Evolutionary conservation across 108 stramenopile species (phyloP).

Genomic region (Fragilaria radians): DNA sequence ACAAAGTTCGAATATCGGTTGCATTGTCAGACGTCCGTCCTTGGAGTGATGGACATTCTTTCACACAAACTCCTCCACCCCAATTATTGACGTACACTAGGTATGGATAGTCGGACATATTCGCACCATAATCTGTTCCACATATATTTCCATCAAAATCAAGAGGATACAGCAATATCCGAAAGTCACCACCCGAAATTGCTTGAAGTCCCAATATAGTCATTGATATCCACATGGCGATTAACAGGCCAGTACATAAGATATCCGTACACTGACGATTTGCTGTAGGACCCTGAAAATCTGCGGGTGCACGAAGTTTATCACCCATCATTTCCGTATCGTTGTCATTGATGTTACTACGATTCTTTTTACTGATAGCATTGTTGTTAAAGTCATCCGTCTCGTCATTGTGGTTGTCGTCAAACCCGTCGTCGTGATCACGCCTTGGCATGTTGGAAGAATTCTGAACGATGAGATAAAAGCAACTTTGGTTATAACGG

Average conservation of each 20-base stretch:
- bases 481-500: no score
- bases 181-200: slow-evolving; percentile 49
- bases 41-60: slow-evolving; percentile 28
- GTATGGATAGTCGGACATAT: slow-evolving; percentile 62
- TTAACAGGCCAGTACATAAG: slow-evolving; percentile 35
- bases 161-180: slow-evolving; percentile 55
- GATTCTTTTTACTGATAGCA: no score
- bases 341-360: slow-evolving; percentile 13
- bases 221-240: slow-evolving; percentile 54
- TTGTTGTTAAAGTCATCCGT: no score
- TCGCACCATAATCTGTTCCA: slow-evolving; percentile 44
- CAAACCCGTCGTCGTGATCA: no score
- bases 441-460: no score
- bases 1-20: slow-evolving; percentile 45
- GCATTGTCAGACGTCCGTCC: slow-evolving; percentile 21
- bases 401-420: no score
- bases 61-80: slow-evolving; percentile 71
- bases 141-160: slow-evolving; percentile 79
- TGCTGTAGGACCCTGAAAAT: slow-evolving; percentile 61
- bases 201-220: slow-evolving; percentile 54
- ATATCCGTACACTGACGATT: slow-evolving; percentile 65
- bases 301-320: slow-evolving; percentile 50
- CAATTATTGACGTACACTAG: slow-evolving; percentile 59
- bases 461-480: no score
- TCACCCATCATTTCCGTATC: slow-evolving; percentile 21